Evolutionary conservation across 345 rosid species (phyloP).

Genomic region (Dipteronia sinensis): DNA sequence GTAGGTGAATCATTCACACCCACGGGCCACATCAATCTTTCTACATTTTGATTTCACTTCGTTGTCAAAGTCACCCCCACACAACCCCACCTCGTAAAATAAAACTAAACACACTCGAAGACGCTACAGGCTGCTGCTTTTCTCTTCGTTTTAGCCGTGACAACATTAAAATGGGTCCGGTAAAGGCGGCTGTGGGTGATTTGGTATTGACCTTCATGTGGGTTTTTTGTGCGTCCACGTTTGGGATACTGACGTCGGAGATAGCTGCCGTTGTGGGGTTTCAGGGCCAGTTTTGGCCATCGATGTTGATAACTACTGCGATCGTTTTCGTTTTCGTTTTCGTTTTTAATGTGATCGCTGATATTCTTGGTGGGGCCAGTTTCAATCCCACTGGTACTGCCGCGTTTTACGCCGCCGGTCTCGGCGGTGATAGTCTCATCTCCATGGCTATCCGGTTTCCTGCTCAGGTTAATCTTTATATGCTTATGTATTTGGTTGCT

Average conservation of each 20-base stretch:
- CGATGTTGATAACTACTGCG: conserved; percentile 49
- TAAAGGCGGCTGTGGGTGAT: conserved; percentile 72
- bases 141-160: too few species aligned
- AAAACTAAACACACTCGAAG: too few species aligned
- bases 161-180: conserved; percentile 45
- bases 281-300: conserved; percentile 48
- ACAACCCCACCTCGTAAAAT: neutral
- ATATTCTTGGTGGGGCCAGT: conserved; percentile 81
- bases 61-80: neutral
- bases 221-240: conserved; percentile 70
- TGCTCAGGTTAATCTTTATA: conserved; percentile 59
- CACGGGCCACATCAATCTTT: neutral
- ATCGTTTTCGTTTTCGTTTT: conserved; percentile 68
- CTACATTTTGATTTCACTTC: neutral
- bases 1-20: conserved; percentile 2
- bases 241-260: conserved; percentile 57
- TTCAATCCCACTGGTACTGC: conserved; percentile 89
- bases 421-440: conserved; percentile 71
- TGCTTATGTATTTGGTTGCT: neutral
- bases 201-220: conserved; percentile 64
- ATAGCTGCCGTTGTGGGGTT: conserved; percentile 55
- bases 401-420: conserved; percentile 80
- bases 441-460: conserved; percentile 89
- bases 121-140: too few species aligned
- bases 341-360: conserved; percentile 56